Conservation (phyloP, 1,284 basidiomycete species). For the Trichosporon asahii region DNA sequence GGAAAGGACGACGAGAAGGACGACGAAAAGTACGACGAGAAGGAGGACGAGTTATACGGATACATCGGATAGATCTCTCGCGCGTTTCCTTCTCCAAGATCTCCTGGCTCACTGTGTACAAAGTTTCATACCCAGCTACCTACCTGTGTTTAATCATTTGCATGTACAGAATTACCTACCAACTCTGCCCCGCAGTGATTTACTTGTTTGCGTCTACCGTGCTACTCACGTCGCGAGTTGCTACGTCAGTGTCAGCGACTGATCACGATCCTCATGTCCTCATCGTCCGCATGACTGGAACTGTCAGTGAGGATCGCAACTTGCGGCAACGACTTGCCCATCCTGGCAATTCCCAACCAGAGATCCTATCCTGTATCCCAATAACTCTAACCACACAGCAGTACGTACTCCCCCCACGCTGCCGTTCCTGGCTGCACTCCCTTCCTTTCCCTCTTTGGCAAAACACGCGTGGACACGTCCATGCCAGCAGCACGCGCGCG, state of each 20-base stretch:
- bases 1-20: conserved; percentile 16
- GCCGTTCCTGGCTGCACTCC: not conserved
- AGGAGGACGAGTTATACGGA: conserved; percentile 11
- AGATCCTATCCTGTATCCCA: not conserved
- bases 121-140: not conserved
- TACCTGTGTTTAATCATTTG: not conserved
- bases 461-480: not conserved
- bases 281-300: no score
- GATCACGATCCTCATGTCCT: not conserved
- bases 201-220: not conserved
- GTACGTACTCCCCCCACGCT: not conserved
- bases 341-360: no score
- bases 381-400: not conserved
- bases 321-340: not conserved
- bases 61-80: not conserved
- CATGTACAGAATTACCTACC: not conserved
- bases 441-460: not conserved
- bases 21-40: conserved; percentile 15
- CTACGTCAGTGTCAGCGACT: not conserved
- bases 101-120: not conserved
- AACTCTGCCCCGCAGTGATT: not conserved
- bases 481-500: conserved; percentile 3
- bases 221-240: not conserved
- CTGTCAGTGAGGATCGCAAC: not conserved
- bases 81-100: not conserved